Percentiles rank a stretch among this genome's conserved stretches.
Conservation (phyloP, 306 rosid genomes). For the Rubus parviflorus region DNA sequence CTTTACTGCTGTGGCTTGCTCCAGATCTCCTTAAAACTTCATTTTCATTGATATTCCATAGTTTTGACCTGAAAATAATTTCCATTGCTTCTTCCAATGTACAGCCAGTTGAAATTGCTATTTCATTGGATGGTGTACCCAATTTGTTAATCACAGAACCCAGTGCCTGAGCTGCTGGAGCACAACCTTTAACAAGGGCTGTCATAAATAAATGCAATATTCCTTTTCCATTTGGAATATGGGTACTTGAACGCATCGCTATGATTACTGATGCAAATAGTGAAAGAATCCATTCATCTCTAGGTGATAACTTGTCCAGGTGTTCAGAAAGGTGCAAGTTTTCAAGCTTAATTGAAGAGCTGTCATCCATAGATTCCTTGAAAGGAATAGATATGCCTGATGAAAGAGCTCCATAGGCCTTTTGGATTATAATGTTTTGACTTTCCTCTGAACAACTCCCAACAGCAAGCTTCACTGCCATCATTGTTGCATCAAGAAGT, state of each 20-base stretch:
- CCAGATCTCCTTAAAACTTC: conserved; percentile 31
- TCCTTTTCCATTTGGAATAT: conserved; percentile 54
- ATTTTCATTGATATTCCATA: conserved; percentile 33
- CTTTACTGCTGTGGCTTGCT: conserved; percentile 40
- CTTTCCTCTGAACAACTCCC: conserved; percentile 65
- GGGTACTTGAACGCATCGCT: conserved; percentile 53
- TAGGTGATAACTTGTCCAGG: conserved; percentile 41
- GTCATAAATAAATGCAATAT: conserved; percentile 58
- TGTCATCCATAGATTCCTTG: conserved; percentile 27
- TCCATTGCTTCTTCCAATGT: conserved; percentile 80
- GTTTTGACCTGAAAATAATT: conserved; percentile 52
- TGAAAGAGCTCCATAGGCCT: conserved; percentile 61
- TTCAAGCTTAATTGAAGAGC: conserved; percentile 39
- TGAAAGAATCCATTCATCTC: conserved; percentile 65
- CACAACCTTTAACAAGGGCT: conserved; percentile 63
- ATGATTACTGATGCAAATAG: conserved; percentile 79
- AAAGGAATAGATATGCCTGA: conserved; percentile 47
- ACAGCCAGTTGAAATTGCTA: conserved; percentile 41
- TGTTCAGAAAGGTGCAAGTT: conserved; percentile 46
- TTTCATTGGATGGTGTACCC: conserved; percentile 42
- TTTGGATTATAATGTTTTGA: conserved; percentile 60
- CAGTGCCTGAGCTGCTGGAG: conserved; percentile 85
- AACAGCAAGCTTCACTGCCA: conserved; percentile 66
- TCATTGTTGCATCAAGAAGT: conserved; percentile 71
- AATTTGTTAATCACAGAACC: conserved; percentile 88